Percentiles rank a stretch among this genome's conserved stretches.
Conservation (phyloP, 768 basidiomycete genomes). For the Leccinum rimulosum region DNA sequence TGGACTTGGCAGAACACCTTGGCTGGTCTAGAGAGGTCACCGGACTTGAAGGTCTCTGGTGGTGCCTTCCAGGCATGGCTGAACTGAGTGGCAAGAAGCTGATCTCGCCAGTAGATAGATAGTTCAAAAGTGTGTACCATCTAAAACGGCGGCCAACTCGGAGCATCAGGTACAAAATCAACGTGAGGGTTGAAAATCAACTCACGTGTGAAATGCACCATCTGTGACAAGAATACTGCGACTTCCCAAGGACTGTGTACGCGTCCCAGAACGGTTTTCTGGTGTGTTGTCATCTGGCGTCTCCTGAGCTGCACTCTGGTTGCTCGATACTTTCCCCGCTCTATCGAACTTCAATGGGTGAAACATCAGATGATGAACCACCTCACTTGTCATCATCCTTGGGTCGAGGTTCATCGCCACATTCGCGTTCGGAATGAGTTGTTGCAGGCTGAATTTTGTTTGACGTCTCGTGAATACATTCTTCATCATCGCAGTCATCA, state of each 20-base stretch:
- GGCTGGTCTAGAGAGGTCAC: background rate
- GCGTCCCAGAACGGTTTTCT: too few relatives aligned
- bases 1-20: background rate
- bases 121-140: background rate
- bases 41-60: background rate
- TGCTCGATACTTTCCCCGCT: too few relatives aligned
- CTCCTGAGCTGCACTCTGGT: too few relatives aligned
- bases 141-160: background rate
- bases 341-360: too few relatives aligned
- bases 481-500: background rate
- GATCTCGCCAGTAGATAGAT: background rate
- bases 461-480: background rate
- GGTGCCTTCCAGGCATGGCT: background rate
- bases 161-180: background rate
- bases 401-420: too few relatives aligned
- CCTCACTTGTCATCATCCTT: too few relatives aligned
- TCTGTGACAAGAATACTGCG: background rate
- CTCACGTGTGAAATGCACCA: background rate
- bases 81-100: background rate
- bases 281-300: too few relatives aligned
- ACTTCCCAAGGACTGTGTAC: too few relatives aligned
- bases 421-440: too few relatives aligned
- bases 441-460: background rate
- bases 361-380: too few relatives aligned
- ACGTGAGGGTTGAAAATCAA: background rate